Conservation (phyloP, 1,139 yeast genomes). For the Torulaspora globosa region DNA sequence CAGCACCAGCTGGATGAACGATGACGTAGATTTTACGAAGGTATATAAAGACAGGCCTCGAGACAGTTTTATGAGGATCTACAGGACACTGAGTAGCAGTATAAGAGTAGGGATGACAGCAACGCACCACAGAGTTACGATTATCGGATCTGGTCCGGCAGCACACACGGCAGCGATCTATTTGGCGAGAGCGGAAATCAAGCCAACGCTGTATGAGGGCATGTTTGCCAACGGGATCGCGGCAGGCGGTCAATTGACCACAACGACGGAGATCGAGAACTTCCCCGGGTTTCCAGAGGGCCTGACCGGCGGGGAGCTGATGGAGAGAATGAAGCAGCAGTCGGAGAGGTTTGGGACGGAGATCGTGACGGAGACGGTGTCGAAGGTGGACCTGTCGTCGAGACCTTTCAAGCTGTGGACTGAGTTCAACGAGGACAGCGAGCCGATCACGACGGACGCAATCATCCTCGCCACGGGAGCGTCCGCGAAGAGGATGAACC, state of each 20-base stretch:
- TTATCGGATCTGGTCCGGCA: conserved; percentile 98
- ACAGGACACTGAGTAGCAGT: not conserved
- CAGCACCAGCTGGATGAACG: too few species aligned
- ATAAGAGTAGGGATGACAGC: conserved; percentile 5
- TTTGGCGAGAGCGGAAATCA: conserved; percentile 91
- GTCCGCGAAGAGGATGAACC: conserved; percentile 85
- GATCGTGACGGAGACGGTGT: conserved; percentile 87
- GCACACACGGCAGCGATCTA: conserved; percentile 99
- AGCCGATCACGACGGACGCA: conserved; percentile 89
- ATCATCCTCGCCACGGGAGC: conserved; percentile 96
- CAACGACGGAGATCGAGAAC: conserved; percentile 95
- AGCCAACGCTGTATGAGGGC: conserved; percentile 92
- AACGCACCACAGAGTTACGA: conserved; percentile 76
- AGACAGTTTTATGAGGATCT: conserved; percentile 1
- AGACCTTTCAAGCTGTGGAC: conserved; percentile 97
- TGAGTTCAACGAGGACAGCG: conserved; percentile 85
- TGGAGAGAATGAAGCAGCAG: conserved; percentile 92
- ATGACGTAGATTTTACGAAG: not conserved
- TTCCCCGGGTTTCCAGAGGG: conserved; percentile 98
- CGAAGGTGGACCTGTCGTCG: conserved; percentile 80
- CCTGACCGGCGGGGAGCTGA: conserved; percentile 78
- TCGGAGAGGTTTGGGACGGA: conserved; percentile 85
- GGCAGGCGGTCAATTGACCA: conserved; percentile 97
- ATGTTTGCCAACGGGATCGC: conserved; percentile 97
- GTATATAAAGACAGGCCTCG: not conserved